These are phyloP conservation scores for Conoideocrella luteorostrata DNA, from an alignment of 2,329 filamentous ascomycete species.

Conservation along the genomic window DNA sequence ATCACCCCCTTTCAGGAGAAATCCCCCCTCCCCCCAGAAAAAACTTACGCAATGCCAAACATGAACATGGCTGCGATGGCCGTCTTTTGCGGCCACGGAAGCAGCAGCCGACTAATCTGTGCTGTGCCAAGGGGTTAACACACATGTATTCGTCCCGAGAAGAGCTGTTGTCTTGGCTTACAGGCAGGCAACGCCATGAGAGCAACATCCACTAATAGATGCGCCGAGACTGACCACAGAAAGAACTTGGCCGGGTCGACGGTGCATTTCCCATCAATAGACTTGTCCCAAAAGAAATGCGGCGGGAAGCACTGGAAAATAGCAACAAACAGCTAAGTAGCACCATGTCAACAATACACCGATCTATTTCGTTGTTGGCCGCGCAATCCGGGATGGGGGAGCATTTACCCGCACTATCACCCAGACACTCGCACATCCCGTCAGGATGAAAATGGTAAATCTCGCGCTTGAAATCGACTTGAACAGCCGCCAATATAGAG, in stretches of 20 bases:
- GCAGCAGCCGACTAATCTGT: neutral
- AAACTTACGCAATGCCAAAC: neutral
- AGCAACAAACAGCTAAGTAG: neutral
- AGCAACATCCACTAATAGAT: neutral
- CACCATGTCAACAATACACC: too few relatives aligned
- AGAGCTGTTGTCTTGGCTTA: neutral
- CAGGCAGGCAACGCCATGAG: slow-evolving; percentile 1
- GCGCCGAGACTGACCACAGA: neutral
- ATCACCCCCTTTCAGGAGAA: neutral
- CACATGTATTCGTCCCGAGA: neutral
- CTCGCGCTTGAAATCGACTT: slow-evolving; percentile 3
- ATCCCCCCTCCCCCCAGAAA: too few relatives aligned
- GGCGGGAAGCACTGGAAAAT: slow-evolving; percentile 1
- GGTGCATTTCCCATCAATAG: slow-evolving; percentile 4
- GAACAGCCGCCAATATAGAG: slow-evolving; percentile 11
- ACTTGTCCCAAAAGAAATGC: slow-evolving; percentile 6
- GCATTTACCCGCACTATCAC: neutral
- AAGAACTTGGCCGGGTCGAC: slow-evolving; percentile 10
- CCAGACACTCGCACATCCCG: neutral
- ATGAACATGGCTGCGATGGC: slow-evolving; percentile 5
- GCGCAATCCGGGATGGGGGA: too few relatives aligned
- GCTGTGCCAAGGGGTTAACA: neutral
- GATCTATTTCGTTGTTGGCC: too few relatives aligned
- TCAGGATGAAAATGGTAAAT: slow-evolving; percentile 3
- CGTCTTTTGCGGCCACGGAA: slow-evolving; percentile 1